Base-by-base conservation (phyloP, 2,329 filamentous ascomycete genomes). In the Lecanicillium sp. region DNA sequence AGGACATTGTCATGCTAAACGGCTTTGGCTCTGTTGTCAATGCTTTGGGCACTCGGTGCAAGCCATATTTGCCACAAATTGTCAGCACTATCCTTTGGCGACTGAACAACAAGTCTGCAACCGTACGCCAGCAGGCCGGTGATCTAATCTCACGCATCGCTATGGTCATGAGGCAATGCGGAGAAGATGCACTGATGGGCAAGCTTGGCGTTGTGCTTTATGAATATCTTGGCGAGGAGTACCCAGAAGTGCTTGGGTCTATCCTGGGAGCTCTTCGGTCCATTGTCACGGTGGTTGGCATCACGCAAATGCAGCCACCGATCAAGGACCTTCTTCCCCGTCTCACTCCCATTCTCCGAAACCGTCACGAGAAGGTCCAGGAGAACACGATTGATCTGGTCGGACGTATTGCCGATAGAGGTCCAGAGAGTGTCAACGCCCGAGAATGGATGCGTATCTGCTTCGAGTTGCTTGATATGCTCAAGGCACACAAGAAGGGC, bases 371-470 rank as follows among this genome's bases (percentile, higher is more conserved):
- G 58, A 98, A 98, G 64, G 94, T 98, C 31, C 92, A 98, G 60
- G 92, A 98, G 56, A 98, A 98, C 63, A 96, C 92, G 0, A 96
- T 98, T 52, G 92, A 98, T 59, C 74, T 98, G 3, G 92, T 98
- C 15, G 92, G 92, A 40, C 90, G 92, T 71, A 96, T 98, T 51
- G 92, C 94, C 13, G 92, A 98, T 63, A 85, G 92, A 48, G 94
- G 92, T 1, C 89, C 92, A 2, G 92, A 98, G 62, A 90, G 85
- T 46, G 92, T 98, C 57, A 95, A 95, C 56, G 89, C 92, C 12
- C 79, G 92, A 54, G 92, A 98, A 64, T 98, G 92, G 92, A 98
- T 98, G 94, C 82, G 92, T 58, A 98, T 98, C 59, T 98, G 92
- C 67, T 98, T 98, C 62, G 92, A 98, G 67, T 71, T 98, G 38